Evolutionary conservation across 805 yeast genomes (phyloP).

Genomic region (Candida peoriensis): DNA sequence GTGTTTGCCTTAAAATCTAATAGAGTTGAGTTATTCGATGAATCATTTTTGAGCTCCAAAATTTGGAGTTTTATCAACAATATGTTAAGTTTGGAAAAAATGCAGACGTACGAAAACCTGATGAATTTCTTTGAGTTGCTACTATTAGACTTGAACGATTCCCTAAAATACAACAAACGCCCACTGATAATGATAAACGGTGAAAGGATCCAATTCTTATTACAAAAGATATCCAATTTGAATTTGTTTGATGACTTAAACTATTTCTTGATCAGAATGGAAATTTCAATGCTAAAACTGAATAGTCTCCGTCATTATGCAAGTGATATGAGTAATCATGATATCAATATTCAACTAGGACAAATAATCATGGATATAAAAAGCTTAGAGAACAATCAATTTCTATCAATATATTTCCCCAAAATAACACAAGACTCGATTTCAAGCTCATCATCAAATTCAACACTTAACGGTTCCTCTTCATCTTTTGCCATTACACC

Average conservation of each 20-base stretch:
- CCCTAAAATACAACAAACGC: conserved; percentile 9
- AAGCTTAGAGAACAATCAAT: conserved; percentile 16
- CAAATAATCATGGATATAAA: conserved; percentile 12
- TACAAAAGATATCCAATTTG: conserved; percentile 12
- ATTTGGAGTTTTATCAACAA: conserved; percentile 1
- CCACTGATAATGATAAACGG: conserved; percentile 7
- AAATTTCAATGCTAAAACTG: conserved; percentile 13
- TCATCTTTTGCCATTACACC: neutral
- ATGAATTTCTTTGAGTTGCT: conserved; percentile 18
- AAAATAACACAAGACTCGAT: conserved; percentile 5
- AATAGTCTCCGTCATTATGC: conserved; percentile 14
- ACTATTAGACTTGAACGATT: conserved; percentile 17
- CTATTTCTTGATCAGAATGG: conserved; percentile 14
- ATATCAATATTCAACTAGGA: neutral
- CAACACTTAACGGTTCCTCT: neutral
- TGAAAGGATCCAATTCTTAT: conserved; percentile 8
- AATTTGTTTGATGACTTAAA: conserved; percentile 20
- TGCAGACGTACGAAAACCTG: conserved; percentile 16
- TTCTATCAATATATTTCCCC: conserved; percentile 14
- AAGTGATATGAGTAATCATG: neutral
- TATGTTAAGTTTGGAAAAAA: conserved; percentile 5
- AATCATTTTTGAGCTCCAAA: conserved; percentile 1
- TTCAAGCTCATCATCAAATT: conserved; percentile 3
- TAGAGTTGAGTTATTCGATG: conserved; percentile 7
- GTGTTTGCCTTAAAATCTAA: conserved; percentile 6